Conservation (phyloP, 805 yeast species). For the Suhomyces tanzawaensis region DNA sequence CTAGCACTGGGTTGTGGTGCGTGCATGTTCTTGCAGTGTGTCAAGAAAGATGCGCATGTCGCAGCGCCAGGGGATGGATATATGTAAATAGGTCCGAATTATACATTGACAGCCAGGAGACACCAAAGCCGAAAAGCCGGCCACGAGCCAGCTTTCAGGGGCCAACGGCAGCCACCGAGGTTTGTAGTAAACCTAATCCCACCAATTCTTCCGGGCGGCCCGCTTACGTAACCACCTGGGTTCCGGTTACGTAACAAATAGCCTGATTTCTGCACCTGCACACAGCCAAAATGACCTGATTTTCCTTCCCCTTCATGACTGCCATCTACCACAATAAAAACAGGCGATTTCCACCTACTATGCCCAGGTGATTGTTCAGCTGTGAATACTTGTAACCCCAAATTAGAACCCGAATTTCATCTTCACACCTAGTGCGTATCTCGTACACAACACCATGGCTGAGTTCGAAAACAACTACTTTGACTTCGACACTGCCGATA, state of each 20-base stretch:
- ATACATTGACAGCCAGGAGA: too few relatives aligned
- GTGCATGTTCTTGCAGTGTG: too few relatives aligned
- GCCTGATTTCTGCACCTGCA: constrained; percentile 6
- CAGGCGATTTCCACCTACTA: not conserved
- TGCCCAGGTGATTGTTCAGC: constrained; percentile 1
- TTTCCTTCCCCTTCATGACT: constrained; percentile 2
- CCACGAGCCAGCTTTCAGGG: too few relatives aligned
- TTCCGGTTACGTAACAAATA: not conserved
- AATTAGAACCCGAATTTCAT: not conserved
- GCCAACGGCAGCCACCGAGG: too few relatives aligned
- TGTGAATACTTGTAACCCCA: not conserved
- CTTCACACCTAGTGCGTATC: too few relatives aligned
- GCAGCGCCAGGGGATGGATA: too few relatives aligned
- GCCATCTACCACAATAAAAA: not conserved
- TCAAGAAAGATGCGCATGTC: too few relatives aligned
- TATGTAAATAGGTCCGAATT: too few relatives aligned
- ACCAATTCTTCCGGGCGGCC: too few relatives aligned
- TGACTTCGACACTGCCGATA: constrained; percentile 30
- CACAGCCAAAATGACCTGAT: constrained; percentile 10
- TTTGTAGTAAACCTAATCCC: too few relatives aligned
- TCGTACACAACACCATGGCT: constrained; percentile 9
- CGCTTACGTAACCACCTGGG: constrained; percentile 3
- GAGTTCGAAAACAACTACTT: constrained; percentile 14
- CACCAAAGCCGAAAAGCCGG: too few relatives aligned
- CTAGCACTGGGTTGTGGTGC: too few relatives aligned